A percentile compares a stretch with the other conserved stretches of the same genome.
Conservation (phyloP, 1,139 yeast species). For the Saccharomyces hybrid region DNA sequence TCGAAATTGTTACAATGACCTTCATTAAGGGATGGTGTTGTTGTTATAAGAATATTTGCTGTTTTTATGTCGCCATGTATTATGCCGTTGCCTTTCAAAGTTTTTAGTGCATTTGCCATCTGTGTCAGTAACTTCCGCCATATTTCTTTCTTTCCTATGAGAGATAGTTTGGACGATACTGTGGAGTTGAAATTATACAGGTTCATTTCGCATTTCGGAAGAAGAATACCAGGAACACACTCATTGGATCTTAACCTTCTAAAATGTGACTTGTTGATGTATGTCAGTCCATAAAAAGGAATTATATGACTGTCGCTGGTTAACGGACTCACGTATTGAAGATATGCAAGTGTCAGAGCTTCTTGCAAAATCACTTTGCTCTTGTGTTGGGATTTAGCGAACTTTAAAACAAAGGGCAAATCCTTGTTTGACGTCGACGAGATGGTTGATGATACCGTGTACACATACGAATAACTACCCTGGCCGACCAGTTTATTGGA, state of each 20-base stretch:
- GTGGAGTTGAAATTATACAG: constrained; percentile 9
- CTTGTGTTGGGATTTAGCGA: background rate
- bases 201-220: constrained; percentile 11
- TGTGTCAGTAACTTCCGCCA: constrained; percentile 13
- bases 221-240: constrained; percentile 13
- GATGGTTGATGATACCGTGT: background rate
- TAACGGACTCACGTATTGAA: background rate
- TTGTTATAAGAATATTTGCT: constrained; percentile 13
- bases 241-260: constrained; percentile 13
- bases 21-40: background rate
- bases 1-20: background rate
- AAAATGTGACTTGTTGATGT: constrained; percentile 11
- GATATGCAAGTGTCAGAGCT: constrained; percentile 7
- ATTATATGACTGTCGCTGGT: constrained; percentile 6
- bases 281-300: constrained; percentile 16
- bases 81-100: constrained; percentile 9
- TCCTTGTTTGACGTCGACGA: background rate
- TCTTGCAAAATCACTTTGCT: constrained; percentile 7
- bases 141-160: constrained; percentile 1
- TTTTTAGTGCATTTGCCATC: constrained; percentile 8
- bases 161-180: background rate
- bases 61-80: constrained; percentile 21
- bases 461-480: background rate
- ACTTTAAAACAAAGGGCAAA: background rate
- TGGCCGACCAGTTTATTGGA: background rate